Conservation (phyloP, 768 basidiomycete genomes). For the Trametes elegans region DNA sequence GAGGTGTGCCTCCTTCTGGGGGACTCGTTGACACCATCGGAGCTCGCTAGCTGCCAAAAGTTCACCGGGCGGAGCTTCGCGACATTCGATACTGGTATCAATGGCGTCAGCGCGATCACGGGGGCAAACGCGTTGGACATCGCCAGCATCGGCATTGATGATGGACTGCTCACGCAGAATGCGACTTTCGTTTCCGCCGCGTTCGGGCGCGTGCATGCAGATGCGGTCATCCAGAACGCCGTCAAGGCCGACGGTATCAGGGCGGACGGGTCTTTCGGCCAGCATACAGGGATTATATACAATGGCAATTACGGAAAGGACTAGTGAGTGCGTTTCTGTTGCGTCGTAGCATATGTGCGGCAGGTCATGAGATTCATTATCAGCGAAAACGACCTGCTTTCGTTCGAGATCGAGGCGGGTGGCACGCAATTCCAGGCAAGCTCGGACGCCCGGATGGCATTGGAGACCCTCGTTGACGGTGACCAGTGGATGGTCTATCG, state of each 20-base stretch:
- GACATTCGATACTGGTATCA: slow-evolving; percentile 41
- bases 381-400: slow-evolving; percentile 58
- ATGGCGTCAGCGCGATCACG: slow-evolving; percentile 42
- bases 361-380: not conserved
- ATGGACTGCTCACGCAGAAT: slow-evolving; percentile 41
- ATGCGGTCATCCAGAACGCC: slow-evolving; percentile 46
- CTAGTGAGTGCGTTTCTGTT: slow-evolving; percentile 28
- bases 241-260: slow-evolving; percentile 57
- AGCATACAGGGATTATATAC: slow-evolving; percentile 64
- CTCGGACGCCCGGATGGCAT: slow-evolving; percentile 36
- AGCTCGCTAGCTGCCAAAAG: slow-evolving; percentile 44
- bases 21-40: slow-evolving; percentile 40
- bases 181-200: slow-evolving; percentile 47
- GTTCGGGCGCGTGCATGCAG: slow-evolving; percentile 47
- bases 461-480: slow-evolving; percentile 52
- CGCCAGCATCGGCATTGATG: slow-evolving; percentile 57
- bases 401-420: slow-evolving; percentile 55
- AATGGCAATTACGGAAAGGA: slow-evolving; percentile 65
- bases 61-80: slow-evolving; percentile 53
- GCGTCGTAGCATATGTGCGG: not conserved
- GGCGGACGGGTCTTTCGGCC: slow-evolving; percentile 36
- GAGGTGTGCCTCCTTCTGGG: slow-evolving; percentile 56
- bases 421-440: slow-evolving; percentile 52
- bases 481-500: slow-evolving; percentile 64
- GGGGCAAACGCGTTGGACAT: slow-evolving; percentile 65